Percentiles rank a stretch among this genome's conserved stretches.
Evolutionary conservation across 306 rosid genomes (phyloP).

Genomic region (Pyrus bretschneideri): DNA sequence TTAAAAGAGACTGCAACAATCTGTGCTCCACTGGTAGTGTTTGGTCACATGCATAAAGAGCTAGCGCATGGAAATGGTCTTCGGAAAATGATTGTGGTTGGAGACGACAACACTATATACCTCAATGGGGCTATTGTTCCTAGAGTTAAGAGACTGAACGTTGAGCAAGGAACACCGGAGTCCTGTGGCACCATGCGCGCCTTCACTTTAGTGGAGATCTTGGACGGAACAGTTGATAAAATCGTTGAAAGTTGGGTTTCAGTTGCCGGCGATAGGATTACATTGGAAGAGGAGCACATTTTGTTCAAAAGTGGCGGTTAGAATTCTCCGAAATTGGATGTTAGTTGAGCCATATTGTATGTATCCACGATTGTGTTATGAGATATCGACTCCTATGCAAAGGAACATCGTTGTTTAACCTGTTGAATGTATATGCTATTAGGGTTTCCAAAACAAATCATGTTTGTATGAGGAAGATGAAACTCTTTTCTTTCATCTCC

Average conservation of each 20-base stretch:
- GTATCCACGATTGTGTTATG: not conserved
- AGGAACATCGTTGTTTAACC: not conserved
- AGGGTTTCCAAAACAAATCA: not conserved
- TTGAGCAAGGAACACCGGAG: conserved; percentile 26
- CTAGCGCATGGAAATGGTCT: conserved; percentile 60
- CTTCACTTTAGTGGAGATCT: conserved; percentile 62
- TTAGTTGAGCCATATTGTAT: conserved; percentile 10
- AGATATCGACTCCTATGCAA: conserved; percentile 10
- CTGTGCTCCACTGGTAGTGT: conserved; percentile 59
- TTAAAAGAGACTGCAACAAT: conserved; percentile 44
- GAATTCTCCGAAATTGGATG: not conserved
- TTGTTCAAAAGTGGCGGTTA: conserved; percentile 29
- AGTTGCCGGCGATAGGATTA: conserved; percentile 47
- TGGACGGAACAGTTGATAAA: conserved; percentile 47
- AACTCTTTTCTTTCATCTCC: not conserved
- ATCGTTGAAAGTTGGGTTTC: conserved; percentile 76
- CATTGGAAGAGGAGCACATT: conserved; percentile 49
- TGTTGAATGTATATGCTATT: not conserved
- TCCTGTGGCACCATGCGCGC: conserved; percentile 50
- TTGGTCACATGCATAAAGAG: conserved; percentile 86
- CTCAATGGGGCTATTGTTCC: conserved; percentile 90
- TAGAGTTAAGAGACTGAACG: conserved; percentile 40
- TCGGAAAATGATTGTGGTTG: conserved; percentile 69
- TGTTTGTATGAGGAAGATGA: not conserved
- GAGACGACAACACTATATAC: conserved; percentile 53